Base-by-base conservation (phyloP, 805 yeast species). In the Pichia membranifaciens region DNA sequence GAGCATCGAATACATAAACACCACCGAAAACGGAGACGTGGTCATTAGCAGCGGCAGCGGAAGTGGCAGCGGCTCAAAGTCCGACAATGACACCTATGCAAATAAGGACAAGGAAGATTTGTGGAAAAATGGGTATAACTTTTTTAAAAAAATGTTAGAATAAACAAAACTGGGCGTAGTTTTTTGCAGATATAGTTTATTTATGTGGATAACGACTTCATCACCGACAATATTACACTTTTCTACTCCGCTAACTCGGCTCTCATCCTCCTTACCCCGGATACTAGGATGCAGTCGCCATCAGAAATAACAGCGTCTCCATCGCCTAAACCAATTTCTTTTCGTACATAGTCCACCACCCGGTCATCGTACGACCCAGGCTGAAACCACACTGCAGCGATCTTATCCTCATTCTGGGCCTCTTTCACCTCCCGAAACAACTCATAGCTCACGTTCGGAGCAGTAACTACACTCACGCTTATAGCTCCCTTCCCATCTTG, bases 341-440 rank as follows among this genome's bases (percentile, higher is more conserved):
- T 35, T 12, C 59, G n/a, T 16, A 59, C 55, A 17, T 48, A 63
- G 1, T 72, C 66, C 16, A 83, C 67, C 3, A 76, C 77, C 12
- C 68, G 71, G 2, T 60, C 58, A 56, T 83, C 81, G 54, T 76
- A 85, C 20, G 88, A 76, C 0, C 95, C 95, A 0, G 95, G 95
- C 58, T 87, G 95, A 54, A 84, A 81, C 95, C 95, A 87, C 15
- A 85, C 66, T 1, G 82, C 79, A 55, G 74, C 75, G 15, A 84
- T 65, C 0, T 65, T 52, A 5, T 8, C 42, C 53, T 9, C 59
- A 58, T 58, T 33, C 45, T 15, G 58, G 3, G 20, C 44, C 28
- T 62, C 56, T 48, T 76, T 64, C 15, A 51, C 51, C 15, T 70
- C 70, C 10, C 69, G 62, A 33, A 81, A 58, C 0, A 72, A 59